phyloP scores from a whole-genome alignment of 805 yeast genomes.

The Clavispora phyllophila region DNA sequence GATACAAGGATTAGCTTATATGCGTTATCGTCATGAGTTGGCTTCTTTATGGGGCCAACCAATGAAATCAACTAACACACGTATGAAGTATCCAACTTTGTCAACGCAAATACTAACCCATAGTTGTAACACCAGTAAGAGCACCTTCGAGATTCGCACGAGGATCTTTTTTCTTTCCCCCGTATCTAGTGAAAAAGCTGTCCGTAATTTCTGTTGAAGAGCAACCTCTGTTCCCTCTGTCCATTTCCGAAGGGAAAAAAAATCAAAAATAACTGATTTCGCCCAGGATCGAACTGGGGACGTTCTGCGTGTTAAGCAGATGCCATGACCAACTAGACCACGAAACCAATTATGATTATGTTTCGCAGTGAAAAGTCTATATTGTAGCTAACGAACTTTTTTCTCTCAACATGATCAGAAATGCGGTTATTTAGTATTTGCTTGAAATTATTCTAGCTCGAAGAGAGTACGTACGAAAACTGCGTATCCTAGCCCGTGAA shows the following conservation, averaged over 20 bases:
- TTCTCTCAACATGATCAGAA: too few relatives aligned
- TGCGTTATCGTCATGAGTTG: slow-evolving; percentile 49
- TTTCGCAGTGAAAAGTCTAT: too few relatives aligned
- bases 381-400: too few relatives aligned
- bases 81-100: slow-evolving; percentile 24
- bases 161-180: too few relatives aligned
- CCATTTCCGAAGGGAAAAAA: neutral
- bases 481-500: too few relatives aligned
- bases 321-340: slow-evolving; percentile 99
- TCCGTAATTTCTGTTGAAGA: too few relatives aligned
- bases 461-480: too few relatives aligned
- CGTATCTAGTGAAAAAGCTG: too few relatives aligned
- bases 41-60: slow-evolving; percentile 30
- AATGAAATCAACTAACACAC: slow-evolving; percentile 45
- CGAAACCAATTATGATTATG: slow-evolving; percentile 22
- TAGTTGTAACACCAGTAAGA: neutral
- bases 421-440: too few relatives aligned
- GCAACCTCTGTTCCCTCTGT: too few relatives aligned
- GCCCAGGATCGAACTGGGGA: slow-evolving; percentile 99
- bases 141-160: neutral
- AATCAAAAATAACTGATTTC: slow-evolving; percentile 55
- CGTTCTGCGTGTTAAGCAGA: slow-evolving; percentile 99
- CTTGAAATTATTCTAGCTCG: too few relatives aligned
- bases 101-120: neutral
- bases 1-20: slow-evolving; percentile 22